These are phyloP conservation scores for Aspergillus awamori DNA, from an alignment of 2,329 filamentous ascomycete species.

Conservation along the genomic window DNA sequence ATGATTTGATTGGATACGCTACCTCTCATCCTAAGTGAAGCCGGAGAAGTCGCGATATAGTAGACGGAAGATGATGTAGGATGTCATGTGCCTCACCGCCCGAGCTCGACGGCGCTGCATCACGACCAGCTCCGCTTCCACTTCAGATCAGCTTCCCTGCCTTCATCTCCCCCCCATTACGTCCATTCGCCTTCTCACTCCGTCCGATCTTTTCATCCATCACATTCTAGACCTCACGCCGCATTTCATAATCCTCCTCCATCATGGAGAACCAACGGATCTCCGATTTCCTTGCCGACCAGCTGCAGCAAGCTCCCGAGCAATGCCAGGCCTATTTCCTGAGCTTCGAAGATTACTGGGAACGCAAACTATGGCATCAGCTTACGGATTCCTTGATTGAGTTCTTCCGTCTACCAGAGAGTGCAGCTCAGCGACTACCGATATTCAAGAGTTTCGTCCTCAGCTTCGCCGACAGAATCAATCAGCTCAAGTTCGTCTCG, in stretches of 20 bases:
- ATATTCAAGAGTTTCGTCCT: slow-evolving; percentile 95
- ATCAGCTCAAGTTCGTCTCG: slow-evolving; percentile 94
- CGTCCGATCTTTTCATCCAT: slow-evolving; percentile 14
- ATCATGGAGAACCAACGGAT: slow-evolving; percentile 85
- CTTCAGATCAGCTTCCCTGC: slow-evolving; percentile 13
- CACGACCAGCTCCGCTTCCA: slow-evolving; percentile 19
- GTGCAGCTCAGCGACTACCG: slow-evolving; percentile 78
- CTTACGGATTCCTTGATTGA: slow-evolving; percentile 85
- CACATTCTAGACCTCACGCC: slow-evolving; percentile 9
- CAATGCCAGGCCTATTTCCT: slow-evolving; percentile 87
- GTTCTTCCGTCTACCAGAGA: slow-evolving; percentile 83
- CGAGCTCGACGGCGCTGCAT: slow-evolving; percentile 12
- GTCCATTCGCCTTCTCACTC: slow-evolving; percentile 19
- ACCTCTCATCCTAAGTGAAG: too few relatives aligned
- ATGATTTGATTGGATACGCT: not conserved
- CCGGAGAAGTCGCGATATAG: not conserved
- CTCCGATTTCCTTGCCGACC: slow-evolving; percentile 85
- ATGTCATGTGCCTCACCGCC: slow-evolving; percentile 30
- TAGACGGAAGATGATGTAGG: slow-evolving; percentile 2
- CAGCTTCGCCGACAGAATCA: slow-evolving; percentile 97
- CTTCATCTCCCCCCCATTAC: slow-evolving; percentile 11
- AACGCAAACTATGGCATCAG: slow-evolving; percentile 98
- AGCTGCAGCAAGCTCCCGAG: slow-evolving; percentile 83
- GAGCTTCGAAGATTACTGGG: slow-evolving; percentile 94
- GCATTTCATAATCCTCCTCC: slow-evolving; percentile 18